phyloP scores from a whole-genome alignment of 495 filamentous ascomycete genomes.

The Staphylotrichum longicolle region DNA sequence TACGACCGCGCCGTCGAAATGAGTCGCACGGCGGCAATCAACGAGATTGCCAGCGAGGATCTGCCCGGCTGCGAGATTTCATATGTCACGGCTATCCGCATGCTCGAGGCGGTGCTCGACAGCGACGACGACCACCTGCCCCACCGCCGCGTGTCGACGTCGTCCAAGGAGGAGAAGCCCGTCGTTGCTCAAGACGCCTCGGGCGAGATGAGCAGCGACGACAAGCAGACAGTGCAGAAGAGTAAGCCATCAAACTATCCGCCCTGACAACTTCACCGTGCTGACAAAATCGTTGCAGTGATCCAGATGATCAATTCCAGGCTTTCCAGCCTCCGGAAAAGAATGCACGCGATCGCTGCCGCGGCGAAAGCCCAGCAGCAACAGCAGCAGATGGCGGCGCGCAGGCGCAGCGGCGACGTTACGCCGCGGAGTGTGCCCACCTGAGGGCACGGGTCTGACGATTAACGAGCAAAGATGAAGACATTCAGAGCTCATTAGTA shows the following conservation, averaged over 20 bases:
- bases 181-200: slow-evolving; percentile 43
- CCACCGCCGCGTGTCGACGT: slow-evolving; percentile 39
- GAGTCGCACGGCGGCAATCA: slow-evolving; percentile 90
- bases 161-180: slow-evolving; percentile 43
- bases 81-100: slow-evolving; percentile 84
- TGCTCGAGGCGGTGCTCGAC: slow-evolving; percentile 93
- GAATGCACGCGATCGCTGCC: slow-evolving; percentile 43
- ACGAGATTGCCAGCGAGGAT: slow-evolving; percentile 90
- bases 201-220: slow-evolving; percentile 65
- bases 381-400: slow-evolving; percentile 33
- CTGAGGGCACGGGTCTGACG: slow-evolving; percentile 27
- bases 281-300: slow-evolving; percentile 37
- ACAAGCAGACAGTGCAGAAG: slow-evolving; percentile 45
- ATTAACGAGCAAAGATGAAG: slow-evolving; percentile 25
- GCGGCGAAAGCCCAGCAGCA: slow-evolving; percentile 41
- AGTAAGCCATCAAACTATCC: neutral
- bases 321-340: slow-evolving; percentile 43
- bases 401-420: slow-evolving; percentile 47
- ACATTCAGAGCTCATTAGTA: slow-evolving; percentile 16
- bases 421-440: slow-evolving; percentile 44
- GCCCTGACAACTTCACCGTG: neutral
- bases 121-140: slow-evolving; percentile 68
- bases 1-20: slow-evolving; percentile 96
- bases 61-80: slow-evolving; percentile 85
- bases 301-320: slow-evolving; percentile 46